A percentile compares a stretch with the other conserved stretches of the same genome.
phyloP scores from a whole-genome alignment of 768 basidiomycete genomes.

The Cystofilobasidium bisporidii region DNA sequence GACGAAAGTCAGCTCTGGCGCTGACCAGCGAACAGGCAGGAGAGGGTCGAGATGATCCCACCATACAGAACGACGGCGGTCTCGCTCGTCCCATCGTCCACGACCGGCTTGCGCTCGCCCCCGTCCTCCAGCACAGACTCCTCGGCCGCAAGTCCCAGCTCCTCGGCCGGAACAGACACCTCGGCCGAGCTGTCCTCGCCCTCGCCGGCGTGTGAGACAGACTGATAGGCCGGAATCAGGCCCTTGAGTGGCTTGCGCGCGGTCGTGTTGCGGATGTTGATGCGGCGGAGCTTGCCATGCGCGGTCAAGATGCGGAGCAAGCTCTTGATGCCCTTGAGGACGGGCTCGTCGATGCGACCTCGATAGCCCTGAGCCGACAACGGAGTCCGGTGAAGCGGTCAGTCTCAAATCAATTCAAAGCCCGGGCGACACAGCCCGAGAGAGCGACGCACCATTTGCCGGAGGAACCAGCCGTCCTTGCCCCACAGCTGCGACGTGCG shows the following conservation, averaged over 20 bases:
- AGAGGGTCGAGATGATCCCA: background rate
- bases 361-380: background rate
- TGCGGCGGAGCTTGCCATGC: background rate
- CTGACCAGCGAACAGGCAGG: background rate
- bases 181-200: background rate
- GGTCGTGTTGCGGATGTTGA: slow-evolving; percentile 2
- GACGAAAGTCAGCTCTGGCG: too few relatives aligned
- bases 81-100: background rate
- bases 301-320: background rate
- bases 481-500: background rate
- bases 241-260: background rate
- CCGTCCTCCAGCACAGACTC: background rate
- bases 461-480: background rate
- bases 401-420: background rate
- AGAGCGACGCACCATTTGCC: background rate
- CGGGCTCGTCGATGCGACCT: background rate
- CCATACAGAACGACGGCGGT: background rate
- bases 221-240: background rate
- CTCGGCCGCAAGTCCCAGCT: background rate
- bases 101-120: background rate
- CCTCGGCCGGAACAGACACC: background rate
- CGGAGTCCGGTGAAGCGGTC: background rate
- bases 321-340: background rate
- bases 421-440: too few relatives aligned
- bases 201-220: background rate